These are phyloP conservation scores for Fusarium tanahbumbuense DNA, from an alignment of 2,329 filamentous ascomycete species.

Conservation along the genomic window DNA sequence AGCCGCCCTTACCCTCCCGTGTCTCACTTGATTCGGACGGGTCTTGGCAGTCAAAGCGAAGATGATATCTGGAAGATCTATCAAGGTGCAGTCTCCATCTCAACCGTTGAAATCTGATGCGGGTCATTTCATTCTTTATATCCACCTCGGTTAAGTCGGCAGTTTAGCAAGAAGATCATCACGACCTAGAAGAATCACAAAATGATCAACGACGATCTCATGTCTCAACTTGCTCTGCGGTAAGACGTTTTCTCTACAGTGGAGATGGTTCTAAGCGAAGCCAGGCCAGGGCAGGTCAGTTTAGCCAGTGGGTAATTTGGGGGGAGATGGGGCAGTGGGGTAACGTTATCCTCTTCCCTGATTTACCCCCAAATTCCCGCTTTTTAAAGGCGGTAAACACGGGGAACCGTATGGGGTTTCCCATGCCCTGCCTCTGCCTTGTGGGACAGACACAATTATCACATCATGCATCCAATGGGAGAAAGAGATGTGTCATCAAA, in stretches of 20 bases:
- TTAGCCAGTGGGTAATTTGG: conserved; percentile 6
- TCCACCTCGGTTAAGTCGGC: neutral
- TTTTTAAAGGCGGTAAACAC: conserved; percentile 5
- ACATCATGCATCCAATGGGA: neutral
- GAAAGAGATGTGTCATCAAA: neutral
- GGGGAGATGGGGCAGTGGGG: neutral
- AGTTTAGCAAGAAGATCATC: neutral
- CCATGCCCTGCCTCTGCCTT: neutral
- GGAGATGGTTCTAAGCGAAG: neutral
- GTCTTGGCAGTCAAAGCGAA: neutral
- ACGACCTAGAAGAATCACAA: neutral
- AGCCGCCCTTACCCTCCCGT: neutral
- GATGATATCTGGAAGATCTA: neutral
- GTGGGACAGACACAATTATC: neutral
- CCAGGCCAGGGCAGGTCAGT: neutral
- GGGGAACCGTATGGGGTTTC: neutral
- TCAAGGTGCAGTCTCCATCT: neutral
- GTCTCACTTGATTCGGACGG: neutral
- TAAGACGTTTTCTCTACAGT: neutral
- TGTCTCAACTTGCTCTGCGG: neutral
- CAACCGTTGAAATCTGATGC: neutral
- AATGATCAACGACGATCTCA: neutral
- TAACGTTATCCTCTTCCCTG: neutral
- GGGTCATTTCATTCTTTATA: neutral
- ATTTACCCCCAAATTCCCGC: conserved; percentile 7